Percentiles rank a stretch among this genome's conserved stretches.
Evolutionary conservation across 345 rosid genomes (phyloP).

Genomic region (Theobroma cacao): DNA sequence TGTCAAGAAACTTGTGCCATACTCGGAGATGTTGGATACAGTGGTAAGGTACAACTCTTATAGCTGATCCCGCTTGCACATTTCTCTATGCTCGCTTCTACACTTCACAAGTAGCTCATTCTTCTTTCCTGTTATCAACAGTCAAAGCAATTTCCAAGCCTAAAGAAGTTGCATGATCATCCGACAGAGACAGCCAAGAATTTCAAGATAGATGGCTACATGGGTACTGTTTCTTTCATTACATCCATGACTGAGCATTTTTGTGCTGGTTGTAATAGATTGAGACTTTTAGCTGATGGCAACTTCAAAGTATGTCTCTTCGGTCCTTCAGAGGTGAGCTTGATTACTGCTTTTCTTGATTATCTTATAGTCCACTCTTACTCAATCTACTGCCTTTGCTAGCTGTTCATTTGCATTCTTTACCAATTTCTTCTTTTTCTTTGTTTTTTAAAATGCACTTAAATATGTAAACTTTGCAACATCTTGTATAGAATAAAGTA

Average conservation of each 20-base stretch:
- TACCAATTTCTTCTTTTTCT: no score
- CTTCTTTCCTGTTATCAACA: no score
- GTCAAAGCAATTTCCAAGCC: constrained; percentile 43
- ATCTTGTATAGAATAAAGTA: no score
- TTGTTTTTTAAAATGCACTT: no score
- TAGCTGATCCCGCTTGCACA: constrained; percentile 20
- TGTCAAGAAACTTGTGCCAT: constrained; percentile 77
- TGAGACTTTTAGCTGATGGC: constrained; percentile 91
- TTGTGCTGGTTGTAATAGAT: constrained; percentile 92
- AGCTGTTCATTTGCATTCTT: no score
- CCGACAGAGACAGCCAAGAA: constrained; percentile 88
- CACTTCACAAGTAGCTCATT: constrained; percentile 13
- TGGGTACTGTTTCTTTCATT: constrained; percentile 81
- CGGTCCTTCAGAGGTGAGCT: constrained; percentile 85
- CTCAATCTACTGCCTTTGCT: no score
- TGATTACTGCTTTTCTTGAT: not conserved
- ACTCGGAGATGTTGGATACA: constrained; percentile 71
- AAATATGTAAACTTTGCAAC: no score
- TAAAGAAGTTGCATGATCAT: constrained; percentile 66
- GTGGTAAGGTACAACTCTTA: constrained; percentile 78
- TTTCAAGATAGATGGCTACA: constrained; percentile 72
- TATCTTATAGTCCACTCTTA: no score
- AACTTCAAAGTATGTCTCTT: constrained; percentile 95
- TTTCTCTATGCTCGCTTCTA: not conserved
- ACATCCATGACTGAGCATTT: constrained; percentile 96